Evolutionary conservation across 2,329 filamentous ascomycete genomes (phyloP), one percentile per base, ranked within the genome.

Genomic region (Xylaria polymorpha): DNA sequence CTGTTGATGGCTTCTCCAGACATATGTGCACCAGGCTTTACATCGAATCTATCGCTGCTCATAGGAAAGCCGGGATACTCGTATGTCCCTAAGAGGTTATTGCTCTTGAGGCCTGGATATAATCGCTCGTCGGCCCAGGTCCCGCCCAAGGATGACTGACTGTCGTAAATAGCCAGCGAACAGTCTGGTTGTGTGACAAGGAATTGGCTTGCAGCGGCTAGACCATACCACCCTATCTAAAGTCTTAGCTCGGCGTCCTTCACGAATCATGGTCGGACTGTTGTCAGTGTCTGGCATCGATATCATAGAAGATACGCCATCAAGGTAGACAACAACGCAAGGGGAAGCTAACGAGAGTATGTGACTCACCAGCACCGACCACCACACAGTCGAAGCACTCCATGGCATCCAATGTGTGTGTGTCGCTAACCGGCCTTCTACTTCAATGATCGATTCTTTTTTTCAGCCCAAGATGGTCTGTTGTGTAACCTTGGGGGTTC

Each of bases 21-120:
- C 58, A 92, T 87, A 76, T 91, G 88, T 61, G 90, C 77, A 18
- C 86, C 86, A 7, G 69, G 61, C 55, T 78, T 81, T 46, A 86
- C 82, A 29, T 78, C 81, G 66, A 84, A 84, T 71, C 68, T 86
- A 22, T 84, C 84, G 8, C 81, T 79, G 67, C 85, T 83, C 88
- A 94, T 91, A 20, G 91, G 90, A 68, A 92, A 93, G 74, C 93
- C 92, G 0, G 88, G 88, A 74, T 87, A 94, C 77, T 94, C 91
- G 73, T 90, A 93, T 0, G 88, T 91, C 2, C 92, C 91, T 12
- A 90, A 78, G 77, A 93, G 85, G 75, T 94, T 94, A 79, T 95
- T 94, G 62, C 87, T 90, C 74, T 89, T 91, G 58, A 95, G 84
- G 1, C 88, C 89, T 0, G 89, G 87, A 77, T 94, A 91, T 0